Evolutionary conservation across 345 rosid species (phyloP).

Genomic region (Syzygium jambos): DNA sequence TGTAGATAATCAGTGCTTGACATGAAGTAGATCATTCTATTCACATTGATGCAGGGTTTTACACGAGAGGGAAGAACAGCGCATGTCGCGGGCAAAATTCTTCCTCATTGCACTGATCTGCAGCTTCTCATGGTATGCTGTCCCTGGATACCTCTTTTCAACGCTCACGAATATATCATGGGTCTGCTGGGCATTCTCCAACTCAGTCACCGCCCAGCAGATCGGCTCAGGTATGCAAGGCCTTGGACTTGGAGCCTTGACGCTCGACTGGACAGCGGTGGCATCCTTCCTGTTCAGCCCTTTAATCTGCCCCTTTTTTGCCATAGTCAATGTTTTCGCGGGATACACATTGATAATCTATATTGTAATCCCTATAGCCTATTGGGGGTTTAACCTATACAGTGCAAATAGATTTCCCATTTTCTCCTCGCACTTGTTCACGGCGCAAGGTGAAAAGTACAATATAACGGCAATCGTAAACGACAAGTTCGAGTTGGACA

Average conservation of each 20-base stretch:
- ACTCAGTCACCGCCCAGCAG: constrained; percentile 83
- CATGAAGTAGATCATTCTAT: not conserved
- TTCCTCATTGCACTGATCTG: constrained; percentile 62
- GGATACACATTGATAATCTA: constrained; percentile 65
- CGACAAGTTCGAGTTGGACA: constrained; percentile 61
- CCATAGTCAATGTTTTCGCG: constrained; percentile 53
- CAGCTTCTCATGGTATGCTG: constrained; percentile 66
- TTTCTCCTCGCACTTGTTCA: constrained; percentile 76
- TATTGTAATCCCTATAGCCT: constrained; percentile 48
- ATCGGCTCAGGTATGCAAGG: constrained; percentile 84
- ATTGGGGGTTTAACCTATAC: constrained; percentile 67
- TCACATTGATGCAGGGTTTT: constrained; percentile 44
- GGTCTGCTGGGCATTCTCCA: constrained; percentile 80
- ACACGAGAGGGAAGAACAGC: constrained; percentile 66
- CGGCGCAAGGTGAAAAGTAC: constrained; percentile 49
- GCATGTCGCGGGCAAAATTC: constrained; percentile 75
- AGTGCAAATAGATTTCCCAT: constrained; percentile 63
- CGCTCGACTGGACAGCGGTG: constrained; percentile 76
- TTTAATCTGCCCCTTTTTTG: constrained; percentile 84
- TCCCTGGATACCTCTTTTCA: constrained; percentile 80
- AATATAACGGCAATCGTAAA: constrained; percentile 63
- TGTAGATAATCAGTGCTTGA: not conserved
- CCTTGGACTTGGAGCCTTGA: constrained; percentile 72
- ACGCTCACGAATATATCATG: constrained; percentile 82
- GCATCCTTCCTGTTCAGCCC: constrained; percentile 87